Conservation (phyloP, 2,329 filamentous ascomycete genomes). For the Teratosphaeria zuluensis region DNA sequence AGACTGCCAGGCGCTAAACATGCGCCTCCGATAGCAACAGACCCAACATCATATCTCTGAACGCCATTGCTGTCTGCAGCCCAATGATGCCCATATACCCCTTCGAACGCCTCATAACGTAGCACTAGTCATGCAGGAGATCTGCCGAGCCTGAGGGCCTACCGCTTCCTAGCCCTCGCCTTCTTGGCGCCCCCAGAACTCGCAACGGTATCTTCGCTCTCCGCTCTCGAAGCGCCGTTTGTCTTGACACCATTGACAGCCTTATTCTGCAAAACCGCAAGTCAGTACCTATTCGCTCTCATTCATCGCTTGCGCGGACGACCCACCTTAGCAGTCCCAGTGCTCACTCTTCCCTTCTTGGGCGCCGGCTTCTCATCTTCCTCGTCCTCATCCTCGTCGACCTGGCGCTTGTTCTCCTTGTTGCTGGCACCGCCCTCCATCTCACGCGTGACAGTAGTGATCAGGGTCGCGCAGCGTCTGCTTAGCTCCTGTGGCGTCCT, state of each 20-base stretch:
- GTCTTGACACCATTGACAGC: slow-evolving; percentile 85
- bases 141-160: neutral
- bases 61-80: neutral
- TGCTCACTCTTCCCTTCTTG: slow-evolving; percentile 82
- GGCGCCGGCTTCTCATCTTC: slow-evolving; percentile 71
- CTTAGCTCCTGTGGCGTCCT: slow-evolving; percentile 87
- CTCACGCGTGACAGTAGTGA: slow-evolving; percentile 90
- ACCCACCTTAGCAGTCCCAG: slow-evolving; percentile 59
- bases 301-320: neutral
- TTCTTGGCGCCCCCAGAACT: slow-evolving; percentile 43
- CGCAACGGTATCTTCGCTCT: slow-evolving; percentile 71
- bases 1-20: neutral
- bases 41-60: neutral
- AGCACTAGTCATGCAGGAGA: neutral
- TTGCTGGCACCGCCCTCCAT: slow-evolving; percentile 57
- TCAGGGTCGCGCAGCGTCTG: slow-evolving; percentile 81
- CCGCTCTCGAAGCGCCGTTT: slow-evolving; percentile 69
- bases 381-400: slow-evolving; percentile 78
- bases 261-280: slow-evolving; percentile 60
- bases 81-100: neutral
- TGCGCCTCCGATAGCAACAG: neutral
- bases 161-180: slow-evolving; percentile 23
- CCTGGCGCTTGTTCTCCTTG: slow-evolving; percentile 56
- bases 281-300: slow-evolving; percentile 5
- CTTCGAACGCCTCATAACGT: neutral